These are phyloP conservation scores for Fusarium sacchari DNA, from an alignment of 2,329 filamentous ascomycete species.

Conservation along the genomic window DNA sequence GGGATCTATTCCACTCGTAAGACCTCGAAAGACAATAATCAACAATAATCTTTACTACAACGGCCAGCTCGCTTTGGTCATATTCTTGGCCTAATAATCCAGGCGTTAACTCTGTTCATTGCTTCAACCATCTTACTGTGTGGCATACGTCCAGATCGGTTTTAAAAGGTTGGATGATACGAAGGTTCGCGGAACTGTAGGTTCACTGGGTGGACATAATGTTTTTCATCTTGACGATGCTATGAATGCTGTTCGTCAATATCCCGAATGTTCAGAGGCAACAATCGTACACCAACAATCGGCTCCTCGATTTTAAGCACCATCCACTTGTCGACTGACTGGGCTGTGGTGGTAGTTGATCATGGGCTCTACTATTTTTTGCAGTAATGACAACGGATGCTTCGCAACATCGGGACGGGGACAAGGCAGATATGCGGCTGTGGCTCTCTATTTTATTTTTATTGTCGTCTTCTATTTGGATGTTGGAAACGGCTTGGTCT, in stretches of 20 bases:
- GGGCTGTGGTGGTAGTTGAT: neutral
- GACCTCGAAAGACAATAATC: conserved; percentile 40
- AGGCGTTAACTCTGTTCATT: conserved; percentile 40
- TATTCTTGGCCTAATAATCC: conserved; percentile 11
- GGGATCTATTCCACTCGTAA: conserved; percentile 96
- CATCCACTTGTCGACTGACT: conserved; percentile 4
- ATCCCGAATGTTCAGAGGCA: conserved; percentile 7
- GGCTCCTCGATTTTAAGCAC: neutral
- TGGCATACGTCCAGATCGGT: conserved; percentile 29
- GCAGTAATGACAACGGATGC: neutral
- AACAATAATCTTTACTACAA: conserved; percentile 35
- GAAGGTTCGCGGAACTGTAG: conserved; percentile 26
- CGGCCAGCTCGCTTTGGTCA: conserved; percentile 13
- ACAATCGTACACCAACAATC: neutral
- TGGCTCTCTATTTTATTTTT: neutral
- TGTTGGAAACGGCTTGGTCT: conserved; percentile 2
- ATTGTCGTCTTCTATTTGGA: neutral
- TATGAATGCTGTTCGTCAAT: conserved; percentile 41
- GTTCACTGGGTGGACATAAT: conserved; percentile 39
- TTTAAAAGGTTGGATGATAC: conserved; percentile 37
- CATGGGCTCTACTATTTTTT: conserved; percentile 10
- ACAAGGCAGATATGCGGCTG: conserved; percentile 16
- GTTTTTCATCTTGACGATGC: conserved; percentile 43
- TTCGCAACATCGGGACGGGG: conserved; percentile 5
- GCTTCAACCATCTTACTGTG: conserved; percentile 37